Conservation (phyloP, 345 rosid genomes). For the Euphorbia peplus region DNA sequence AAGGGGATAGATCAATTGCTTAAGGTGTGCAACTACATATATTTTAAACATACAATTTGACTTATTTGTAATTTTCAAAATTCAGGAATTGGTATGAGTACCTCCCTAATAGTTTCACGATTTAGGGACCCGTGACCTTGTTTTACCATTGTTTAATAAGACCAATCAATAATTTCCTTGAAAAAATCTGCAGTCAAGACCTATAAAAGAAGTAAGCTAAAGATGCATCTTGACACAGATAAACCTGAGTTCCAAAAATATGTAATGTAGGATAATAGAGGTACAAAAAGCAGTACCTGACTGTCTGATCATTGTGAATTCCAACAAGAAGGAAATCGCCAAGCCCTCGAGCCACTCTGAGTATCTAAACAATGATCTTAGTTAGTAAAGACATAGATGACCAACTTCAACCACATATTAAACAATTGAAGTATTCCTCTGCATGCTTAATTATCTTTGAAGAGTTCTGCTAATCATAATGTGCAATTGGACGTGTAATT, state of each 20-base stretch:
- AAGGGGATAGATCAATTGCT: background rate
- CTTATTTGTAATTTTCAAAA: too few relatives aligned
- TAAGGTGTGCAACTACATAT: background rate
- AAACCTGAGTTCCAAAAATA: too few relatives aligned
- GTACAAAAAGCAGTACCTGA: conserved; percentile 40
- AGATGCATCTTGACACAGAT: too few relatives aligned
- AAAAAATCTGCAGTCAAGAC: too few relatives aligned
- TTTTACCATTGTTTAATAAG: too few relatives aligned
- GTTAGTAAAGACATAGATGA: background rate
- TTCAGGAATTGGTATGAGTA: too few relatives aligned
- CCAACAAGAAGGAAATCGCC: conserved; percentile 86
- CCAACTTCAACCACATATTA: background rate
- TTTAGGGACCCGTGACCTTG: too few relatives aligned
- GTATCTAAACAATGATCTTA: conserved; percentile 30
- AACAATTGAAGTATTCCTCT: too few relatives aligned
- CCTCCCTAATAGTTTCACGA: too few relatives aligned
- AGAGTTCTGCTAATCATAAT: background rate
- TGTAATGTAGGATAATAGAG: background rate
- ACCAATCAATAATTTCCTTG: too few relatives aligned
- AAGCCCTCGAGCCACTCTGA: conserved; percentile 62
- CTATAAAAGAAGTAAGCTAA: too few relatives aligned
- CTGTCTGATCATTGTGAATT: conserved; percentile 60
- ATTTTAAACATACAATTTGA: too few relatives aligned
- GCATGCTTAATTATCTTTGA: background rate
- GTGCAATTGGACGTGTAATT: background rate